Conservation (phyloP, 768 basidiomycete species). For the Brasilioporus rufonigricans region DNA sequence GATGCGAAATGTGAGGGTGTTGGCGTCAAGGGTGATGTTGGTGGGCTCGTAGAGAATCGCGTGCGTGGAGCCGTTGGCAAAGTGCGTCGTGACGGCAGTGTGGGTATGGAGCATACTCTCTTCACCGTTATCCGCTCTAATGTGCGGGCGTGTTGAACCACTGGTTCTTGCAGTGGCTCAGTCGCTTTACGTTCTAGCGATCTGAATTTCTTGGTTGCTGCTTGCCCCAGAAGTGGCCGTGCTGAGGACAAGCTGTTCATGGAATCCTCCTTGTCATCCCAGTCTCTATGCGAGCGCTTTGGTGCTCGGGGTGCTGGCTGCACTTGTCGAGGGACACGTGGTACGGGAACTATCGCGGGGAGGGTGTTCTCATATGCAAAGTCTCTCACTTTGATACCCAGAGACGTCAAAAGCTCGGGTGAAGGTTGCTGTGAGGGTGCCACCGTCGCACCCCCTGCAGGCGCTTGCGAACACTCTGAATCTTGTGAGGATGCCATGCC, state of each 20-base stretch:
- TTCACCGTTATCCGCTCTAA: constrained; percentile 19
- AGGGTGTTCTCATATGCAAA: constrained; percentile 69
- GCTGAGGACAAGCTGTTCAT: background rate
- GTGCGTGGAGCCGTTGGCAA: constrained; percentile 4
- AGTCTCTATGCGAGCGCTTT: constrained; percentile 38
- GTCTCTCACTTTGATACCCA: constrained; percentile 49
- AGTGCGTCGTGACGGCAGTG: constrained; percentile 4
- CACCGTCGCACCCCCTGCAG: background rate
- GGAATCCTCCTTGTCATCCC: constrained; percentile 28
- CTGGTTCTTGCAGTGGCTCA: constrained; percentile 33
- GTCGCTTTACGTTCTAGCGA: constrained; percentile 33
- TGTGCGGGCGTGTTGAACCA: constrained; percentile 13
- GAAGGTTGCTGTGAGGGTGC: constrained; percentile 36
- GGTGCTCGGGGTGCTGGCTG: constrained; percentile 40
- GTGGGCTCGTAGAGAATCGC: constrained; percentile 19
- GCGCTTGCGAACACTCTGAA: constrained; percentile 18
- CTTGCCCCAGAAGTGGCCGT: constrained; percentile 8
- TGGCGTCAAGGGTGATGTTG: constrained; percentile 30
- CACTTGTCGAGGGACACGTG: constrained; percentile 45
- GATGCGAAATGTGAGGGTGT: constrained; percentile 32
- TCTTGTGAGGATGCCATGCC: constrained; percentile 4
- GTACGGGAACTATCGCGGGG: constrained; percentile 56
- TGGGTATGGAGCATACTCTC: constrained; percentile 14
- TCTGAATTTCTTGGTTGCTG: constrained; percentile 22
- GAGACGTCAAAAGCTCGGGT: constrained; percentile 24